Percentiles rank a stretch among this genome's conserved stretches.
Conservation (phyloP, 2,329 filamentous ascomycete species). For the Pyricularia grisea region DNA sequence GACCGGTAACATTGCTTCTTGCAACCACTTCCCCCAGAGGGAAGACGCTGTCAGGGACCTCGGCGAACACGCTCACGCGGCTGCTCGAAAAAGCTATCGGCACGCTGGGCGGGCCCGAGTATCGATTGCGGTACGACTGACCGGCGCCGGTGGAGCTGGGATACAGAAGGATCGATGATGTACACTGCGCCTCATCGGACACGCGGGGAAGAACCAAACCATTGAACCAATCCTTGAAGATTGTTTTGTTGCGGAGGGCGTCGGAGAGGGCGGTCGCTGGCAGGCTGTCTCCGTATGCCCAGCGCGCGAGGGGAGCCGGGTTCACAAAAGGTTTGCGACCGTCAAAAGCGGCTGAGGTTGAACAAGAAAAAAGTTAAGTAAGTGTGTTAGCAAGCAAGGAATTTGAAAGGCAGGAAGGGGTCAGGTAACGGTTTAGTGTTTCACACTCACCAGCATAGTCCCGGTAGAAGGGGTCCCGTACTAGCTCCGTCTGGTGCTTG, state of each 20-base stretch:
- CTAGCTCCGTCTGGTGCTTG: slow-evolving; percentile 25
- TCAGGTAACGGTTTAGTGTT: not conserved
- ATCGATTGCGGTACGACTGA: slow-evolving; percentile 21
- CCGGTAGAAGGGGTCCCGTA: slow-evolving; percentile 27
- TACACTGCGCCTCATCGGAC: slow-evolving; percentile 29
- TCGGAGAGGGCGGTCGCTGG: slow-evolving; percentile 17
- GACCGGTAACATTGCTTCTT: slow-evolving; percentile 28
- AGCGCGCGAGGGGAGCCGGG: slow-evolving; percentile 23
- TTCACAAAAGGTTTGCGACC: slow-evolving; percentile 26
- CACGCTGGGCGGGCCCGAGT: slow-evolving; percentile 28
- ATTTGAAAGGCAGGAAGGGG: not conserved
- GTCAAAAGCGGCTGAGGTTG: slow-evolving; percentile 16
- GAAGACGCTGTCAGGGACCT: slow-evolving; percentile 30
- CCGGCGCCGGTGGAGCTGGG: slow-evolving; percentile 18
- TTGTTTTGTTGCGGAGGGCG: slow-evolving; percentile 38
- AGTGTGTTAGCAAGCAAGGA: not conserved
- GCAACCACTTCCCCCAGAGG: slow-evolving; percentile 29
- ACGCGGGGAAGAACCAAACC: slow-evolving; percentile 30
- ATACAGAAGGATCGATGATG: slow-evolving; percentile 38
- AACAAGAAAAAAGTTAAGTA: not conserved
- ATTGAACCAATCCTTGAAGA: slow-evolving; percentile 37
- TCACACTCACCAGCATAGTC: slow-evolving; percentile 23
- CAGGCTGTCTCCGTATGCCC: slow-evolving; percentile 23
- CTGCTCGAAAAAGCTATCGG: slow-evolving; percentile 34
- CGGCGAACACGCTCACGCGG: slow-evolving; percentile 24